phyloP scores from a whole-genome alignment of 495 filamentous ascomycete species.

The Penicillium flavigenum region DNA sequence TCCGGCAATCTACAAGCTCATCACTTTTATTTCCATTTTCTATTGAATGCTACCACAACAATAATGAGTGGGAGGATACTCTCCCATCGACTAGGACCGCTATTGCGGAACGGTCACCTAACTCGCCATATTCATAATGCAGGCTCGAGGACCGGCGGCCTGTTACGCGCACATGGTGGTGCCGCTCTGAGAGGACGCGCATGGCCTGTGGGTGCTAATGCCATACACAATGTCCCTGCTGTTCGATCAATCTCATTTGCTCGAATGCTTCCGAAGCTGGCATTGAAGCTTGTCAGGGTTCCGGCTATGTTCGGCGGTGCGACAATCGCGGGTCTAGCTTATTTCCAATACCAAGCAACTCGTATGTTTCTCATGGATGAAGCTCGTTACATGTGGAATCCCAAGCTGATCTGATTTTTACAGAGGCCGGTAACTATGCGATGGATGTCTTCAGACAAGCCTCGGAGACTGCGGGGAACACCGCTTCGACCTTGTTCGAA shows the following conservation, averaged over 20 bases:
- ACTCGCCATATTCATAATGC: slow-evolving; percentile 66
- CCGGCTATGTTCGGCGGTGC: slow-evolving; percentile 90
- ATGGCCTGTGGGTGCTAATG: slow-evolving; percentile 73
- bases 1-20: slow-evolving; percentile 24
- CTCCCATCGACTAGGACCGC: slow-evolving; percentile 67
- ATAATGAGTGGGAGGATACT: slow-evolving; percentile 82
- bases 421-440: slow-evolving; percentile 88
- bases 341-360: slow-evolving; percentile 93
- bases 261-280: slow-evolving; percentile 81
- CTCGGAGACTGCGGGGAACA: slow-evolving; percentile 63
- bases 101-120: slow-evolving; percentile 59
- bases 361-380: slow-evolving; percentile 55
- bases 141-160: slow-evolving; percentile 61
- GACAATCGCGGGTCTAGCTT: slow-evolving; percentile 81
- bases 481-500: slow-evolving; percentile 64
- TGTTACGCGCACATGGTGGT: slow-evolving; percentile 64
- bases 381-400: not conserved
- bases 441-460: slow-evolving; percentile 73
- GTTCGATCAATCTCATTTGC: slow-evolving; percentile 85
- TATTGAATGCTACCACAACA: slow-evolving; percentile 42
- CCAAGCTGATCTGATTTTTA: slow-evolving; percentile 27
- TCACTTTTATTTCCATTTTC: slow-evolving; percentile 19
- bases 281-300: slow-evolving; percentile 79
- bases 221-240: slow-evolving; percentile 74
- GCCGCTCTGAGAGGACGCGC: slow-evolving; percentile 60